Conservation (phyloP, 495 filamentous ascomycete genomes). For the Immersiella caudata region DNA sequence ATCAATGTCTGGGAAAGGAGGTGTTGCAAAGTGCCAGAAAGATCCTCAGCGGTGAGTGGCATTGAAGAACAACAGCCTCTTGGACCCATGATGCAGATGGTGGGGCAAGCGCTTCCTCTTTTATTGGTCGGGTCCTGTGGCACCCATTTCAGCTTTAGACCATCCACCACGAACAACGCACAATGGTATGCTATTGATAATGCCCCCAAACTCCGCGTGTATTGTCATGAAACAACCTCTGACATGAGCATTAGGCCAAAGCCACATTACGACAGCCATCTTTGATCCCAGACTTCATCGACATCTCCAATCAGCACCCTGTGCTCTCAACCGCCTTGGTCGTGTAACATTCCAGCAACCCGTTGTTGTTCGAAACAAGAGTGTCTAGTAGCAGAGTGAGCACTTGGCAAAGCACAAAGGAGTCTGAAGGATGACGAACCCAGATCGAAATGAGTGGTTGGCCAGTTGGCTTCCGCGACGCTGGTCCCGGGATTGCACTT, state of each 20-base stretch:
- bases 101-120: no score
- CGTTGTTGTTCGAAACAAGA: conserved; percentile 32
- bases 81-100: no score
- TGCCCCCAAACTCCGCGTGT: background rate
- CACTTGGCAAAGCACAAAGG: no score
- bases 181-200: background rate
- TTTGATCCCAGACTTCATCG: background rate
- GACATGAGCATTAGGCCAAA: background rate
- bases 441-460: conserved; percentile 29
- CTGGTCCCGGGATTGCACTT: conserved; percentile 33
- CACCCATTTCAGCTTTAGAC: no score
- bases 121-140: no score
- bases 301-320: background rate
- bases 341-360: conserved; percentile 27
- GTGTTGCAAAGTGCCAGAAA: no score
- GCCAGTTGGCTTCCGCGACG: conserved; percentile 26
- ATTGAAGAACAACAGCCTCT: no score
- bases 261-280: background rate
- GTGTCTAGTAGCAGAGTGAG: conserved; percentile 23
- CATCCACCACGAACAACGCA: no score
- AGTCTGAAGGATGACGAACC: conserved; percentile 19
- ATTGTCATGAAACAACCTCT: background rate
- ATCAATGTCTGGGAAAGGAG: no score
- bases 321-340: conserved; percentile 24
- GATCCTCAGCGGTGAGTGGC: no score